Evolutionary conservation across 257 asterid species (phyloP).

Genomic region (Echites panduratus): DNA sequence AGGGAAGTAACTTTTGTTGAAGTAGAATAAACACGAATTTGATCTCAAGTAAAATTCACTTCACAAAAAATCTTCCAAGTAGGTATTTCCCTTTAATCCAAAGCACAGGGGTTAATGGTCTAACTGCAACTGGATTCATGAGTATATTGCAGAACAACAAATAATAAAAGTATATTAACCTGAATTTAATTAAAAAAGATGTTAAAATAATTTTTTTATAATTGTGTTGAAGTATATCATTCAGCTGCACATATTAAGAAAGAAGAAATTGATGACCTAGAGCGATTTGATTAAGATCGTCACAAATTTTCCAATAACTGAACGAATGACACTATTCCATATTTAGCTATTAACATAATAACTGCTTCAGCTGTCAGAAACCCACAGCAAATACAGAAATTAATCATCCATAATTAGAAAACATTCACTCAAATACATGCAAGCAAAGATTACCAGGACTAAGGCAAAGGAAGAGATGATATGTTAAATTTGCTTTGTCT

Average conservation of each 20-base stretch:
- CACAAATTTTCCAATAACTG: not conserved
- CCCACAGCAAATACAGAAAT: not conserved
- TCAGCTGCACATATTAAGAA: not conserved
- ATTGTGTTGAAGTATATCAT: not conserved
- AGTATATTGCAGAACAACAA: not conserved
- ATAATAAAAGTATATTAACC: not conserved
- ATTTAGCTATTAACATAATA: not conserved
- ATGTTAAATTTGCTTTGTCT: slow-evolving; percentile 65
- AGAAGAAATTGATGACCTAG: not conserved
- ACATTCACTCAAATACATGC: not conserved
- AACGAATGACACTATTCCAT: not conserved
- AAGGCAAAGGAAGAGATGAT: slow-evolving; percentile 71
- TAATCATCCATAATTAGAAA: not conserved
- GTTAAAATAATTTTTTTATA: not conserved
- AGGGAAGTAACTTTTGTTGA: not conserved
- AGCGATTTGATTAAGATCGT: not conserved
- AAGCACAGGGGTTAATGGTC: not conserved
- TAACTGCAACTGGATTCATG: not conserved
- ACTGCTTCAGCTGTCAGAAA: not conserved
- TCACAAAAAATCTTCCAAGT: not conserved
- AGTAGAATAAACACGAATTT: not conserved
- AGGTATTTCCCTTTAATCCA: too few species aligned
- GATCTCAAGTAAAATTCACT: not conserved
- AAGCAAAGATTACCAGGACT: slow-evolving; percentile 50
- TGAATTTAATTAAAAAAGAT: not conserved